A percentile compares a stretch with the other conserved stretches of the same genome.
These are phyloP conservation scores for Noccaea bulbosa DNA, from an alignment of 345 rosid species.

Conservation along the genomic window DNA sequence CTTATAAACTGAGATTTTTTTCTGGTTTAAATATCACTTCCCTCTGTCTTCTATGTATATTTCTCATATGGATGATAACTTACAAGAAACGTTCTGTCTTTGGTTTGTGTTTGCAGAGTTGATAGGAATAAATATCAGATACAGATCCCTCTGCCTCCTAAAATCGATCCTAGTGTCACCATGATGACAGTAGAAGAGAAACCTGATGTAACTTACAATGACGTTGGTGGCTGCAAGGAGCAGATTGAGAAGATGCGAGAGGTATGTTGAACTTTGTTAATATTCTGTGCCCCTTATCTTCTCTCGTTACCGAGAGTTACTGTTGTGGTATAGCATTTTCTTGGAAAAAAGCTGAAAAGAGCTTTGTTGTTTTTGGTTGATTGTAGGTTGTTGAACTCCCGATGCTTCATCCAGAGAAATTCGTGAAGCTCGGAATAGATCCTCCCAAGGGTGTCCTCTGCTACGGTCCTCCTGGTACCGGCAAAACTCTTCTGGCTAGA, in stretches of 20 bases:
- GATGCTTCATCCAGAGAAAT: conserved; percentile 99
- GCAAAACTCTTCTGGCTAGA: conserved; percentile 92
- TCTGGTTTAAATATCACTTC: not conserved
- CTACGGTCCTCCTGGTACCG: conserved; percentile 99
- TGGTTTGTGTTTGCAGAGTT: conserved; percentile 60
- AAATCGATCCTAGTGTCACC: conserved; percentile 98
- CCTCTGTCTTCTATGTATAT: not conserved
- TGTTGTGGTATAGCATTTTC: not conserved
- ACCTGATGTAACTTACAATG: conserved; percentile 97
- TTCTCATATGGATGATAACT: not conserved
- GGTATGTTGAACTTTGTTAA: conserved; percentile 48
- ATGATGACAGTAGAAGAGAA: conserved; percentile 99
- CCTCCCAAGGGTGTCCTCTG: conserved; percentile 99
- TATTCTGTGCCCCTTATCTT: not conserved
- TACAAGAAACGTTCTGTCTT: not conserved
- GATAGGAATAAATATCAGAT: conserved; percentile 97
- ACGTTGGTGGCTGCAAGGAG: conserved; percentile 98
- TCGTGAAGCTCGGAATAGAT: conserved; percentile 98
- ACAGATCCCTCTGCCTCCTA: conserved; percentile 97
- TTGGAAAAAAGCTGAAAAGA: not conserved
- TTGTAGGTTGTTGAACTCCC: conserved; percentile 91
- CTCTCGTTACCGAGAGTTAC: not conserved
- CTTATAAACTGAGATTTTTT: conserved; percentile 16
- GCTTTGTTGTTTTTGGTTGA: conserved; percentile 11
- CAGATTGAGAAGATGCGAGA: conserved; percentile 98